phyloP scores from a whole-genome alignment of 73 alveolate genomes.

The Tetrahymena malaccensis region DNA sequence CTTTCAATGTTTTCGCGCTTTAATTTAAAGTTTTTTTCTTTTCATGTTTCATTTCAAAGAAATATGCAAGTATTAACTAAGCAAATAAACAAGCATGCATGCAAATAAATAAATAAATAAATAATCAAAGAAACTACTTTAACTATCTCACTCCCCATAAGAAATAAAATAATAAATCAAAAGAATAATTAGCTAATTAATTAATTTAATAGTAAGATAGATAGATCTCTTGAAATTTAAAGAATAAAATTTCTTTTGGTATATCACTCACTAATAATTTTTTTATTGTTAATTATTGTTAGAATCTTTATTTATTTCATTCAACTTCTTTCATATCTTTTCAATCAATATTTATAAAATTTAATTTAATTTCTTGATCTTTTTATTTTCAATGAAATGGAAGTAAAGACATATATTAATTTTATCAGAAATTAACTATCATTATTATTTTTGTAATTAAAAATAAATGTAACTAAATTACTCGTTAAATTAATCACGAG shows the following conservation, averaged over 20 bases:
- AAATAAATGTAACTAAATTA: not conserved
- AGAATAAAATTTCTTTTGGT: not conserved
- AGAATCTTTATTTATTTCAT: not conserved
- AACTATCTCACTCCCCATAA: not conserved
- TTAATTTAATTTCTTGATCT: not conserved
- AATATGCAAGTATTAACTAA: not conserved
- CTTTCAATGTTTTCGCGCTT: constrained; percentile 1
- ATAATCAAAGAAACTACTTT: not conserved
- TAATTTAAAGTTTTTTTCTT: not conserved
- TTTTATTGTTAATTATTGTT: not conserved
- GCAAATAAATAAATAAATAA: not conserved
- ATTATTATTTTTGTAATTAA: not conserved
- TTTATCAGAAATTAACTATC: not conserved
- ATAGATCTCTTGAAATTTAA: not conserved
- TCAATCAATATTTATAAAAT: not conserved
- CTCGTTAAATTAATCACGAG: not conserved
- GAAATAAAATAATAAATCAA: not conserved
- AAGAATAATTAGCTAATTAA: not conserved
- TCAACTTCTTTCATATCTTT: not conserved
- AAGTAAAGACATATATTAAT: not conserved
- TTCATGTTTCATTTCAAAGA: not conserved
- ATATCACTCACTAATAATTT: not conserved
- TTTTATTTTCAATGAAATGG: not conserved
- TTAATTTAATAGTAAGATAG: not conserved
- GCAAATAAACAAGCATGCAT: too few species aligned